A percentile compares a stretch with the other conserved stretches of the same genome.
phyloP scores from a whole-genome alignment of 495 filamentous ascomycete genomes.

The Zalerion maritima region DNA sequence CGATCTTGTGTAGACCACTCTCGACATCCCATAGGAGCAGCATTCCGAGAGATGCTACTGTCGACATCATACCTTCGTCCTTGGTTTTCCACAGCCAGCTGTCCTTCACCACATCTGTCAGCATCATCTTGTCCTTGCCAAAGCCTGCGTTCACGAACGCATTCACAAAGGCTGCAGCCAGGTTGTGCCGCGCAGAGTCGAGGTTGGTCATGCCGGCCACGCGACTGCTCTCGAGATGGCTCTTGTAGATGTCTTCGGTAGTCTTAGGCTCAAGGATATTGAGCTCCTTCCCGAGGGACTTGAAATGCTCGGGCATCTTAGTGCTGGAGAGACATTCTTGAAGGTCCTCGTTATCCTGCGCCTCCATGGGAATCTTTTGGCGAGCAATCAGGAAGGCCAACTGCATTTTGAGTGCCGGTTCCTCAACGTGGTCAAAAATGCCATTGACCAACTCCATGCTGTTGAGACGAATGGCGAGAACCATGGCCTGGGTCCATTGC shows the following conservation, averaged over 20 bases:
- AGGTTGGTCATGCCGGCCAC: conserved; percentile 85
- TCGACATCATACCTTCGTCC: conserved; percentile 93
- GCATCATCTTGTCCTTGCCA: conserved; percentile 93
- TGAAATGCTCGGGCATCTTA: conserved; percentile 81
- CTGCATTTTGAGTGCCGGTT: conserved; percentile 77
- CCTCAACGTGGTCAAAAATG: conserved; percentile 65
- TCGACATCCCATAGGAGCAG: conserved; percentile 86
- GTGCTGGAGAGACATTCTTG: conserved; percentile 75
- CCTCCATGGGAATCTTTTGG: conserved; percentile 62
- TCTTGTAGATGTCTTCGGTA: conserved; percentile 99
- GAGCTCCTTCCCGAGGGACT: conserved; percentile 82
- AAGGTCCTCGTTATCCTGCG: conserved; percentile 39
- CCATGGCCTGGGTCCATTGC: conserved; percentile 81
- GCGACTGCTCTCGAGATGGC: conserved; percentile 86
- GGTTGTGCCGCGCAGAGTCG: conserved; percentile 88
- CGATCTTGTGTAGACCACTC: conserved; percentile 74
- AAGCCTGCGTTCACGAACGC: conserved; percentile 93
- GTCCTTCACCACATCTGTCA: conserved; percentile 64
- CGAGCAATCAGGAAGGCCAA: conserved; percentile 86
- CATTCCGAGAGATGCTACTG: conserved; percentile 81
- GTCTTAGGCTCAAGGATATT: conserved; percentile 95
- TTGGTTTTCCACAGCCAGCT: conserved; percentile 99
- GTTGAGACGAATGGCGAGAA: conserved; percentile 86
- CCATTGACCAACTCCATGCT: conserved; percentile 63
- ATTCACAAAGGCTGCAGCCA: conserved; percentile 94